Percentiles rank a stretch among this genome's conserved stretches.
Evolutionary conservation across 148 eudicot species (phyloP).

Genomic region (Vaccinium myrtillus): DNA sequence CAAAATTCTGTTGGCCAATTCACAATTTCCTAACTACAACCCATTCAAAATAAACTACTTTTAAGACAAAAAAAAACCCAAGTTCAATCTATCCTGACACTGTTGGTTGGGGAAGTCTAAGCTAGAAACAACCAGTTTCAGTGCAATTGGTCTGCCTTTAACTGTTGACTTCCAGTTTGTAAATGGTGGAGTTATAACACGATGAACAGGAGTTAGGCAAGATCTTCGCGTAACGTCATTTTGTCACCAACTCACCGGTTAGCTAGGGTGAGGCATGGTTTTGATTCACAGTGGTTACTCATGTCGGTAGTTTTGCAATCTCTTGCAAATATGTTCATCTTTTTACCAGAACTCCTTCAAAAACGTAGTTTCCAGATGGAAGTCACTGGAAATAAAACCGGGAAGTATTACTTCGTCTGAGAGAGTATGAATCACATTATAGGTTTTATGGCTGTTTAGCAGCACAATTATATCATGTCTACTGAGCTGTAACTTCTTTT

Average conservation of each 20-base stretch:
- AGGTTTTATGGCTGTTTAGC: background rate
- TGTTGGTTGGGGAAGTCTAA: background rate
- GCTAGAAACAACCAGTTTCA: background rate
- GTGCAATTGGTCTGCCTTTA: background rate
- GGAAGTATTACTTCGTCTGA: background rate
- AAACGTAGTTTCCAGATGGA: background rate
- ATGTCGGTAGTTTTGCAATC: background rate
- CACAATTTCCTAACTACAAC: too few relatives aligned
- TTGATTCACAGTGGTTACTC: background rate
- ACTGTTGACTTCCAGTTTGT: background rate
- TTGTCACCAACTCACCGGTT: background rate
- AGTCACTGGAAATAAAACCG: background rate
- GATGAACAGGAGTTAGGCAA: background rate
- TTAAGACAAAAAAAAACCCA: too few relatives aligned
- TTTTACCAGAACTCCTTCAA: background rate
- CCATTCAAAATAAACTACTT: too few relatives aligned
- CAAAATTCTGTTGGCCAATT: too few relatives aligned
- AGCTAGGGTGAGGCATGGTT: background rate
- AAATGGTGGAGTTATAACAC: background rate
- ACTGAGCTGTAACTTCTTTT: too few relatives aligned
- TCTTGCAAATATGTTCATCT: constrained; percentile 3
- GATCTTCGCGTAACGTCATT: background rate
- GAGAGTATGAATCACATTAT: background rate
- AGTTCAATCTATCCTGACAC: too few relatives aligned
- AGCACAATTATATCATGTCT: background rate